Conservation (phyloP, 306 rosid species). For the Acacia crassicarpa region DNA sequence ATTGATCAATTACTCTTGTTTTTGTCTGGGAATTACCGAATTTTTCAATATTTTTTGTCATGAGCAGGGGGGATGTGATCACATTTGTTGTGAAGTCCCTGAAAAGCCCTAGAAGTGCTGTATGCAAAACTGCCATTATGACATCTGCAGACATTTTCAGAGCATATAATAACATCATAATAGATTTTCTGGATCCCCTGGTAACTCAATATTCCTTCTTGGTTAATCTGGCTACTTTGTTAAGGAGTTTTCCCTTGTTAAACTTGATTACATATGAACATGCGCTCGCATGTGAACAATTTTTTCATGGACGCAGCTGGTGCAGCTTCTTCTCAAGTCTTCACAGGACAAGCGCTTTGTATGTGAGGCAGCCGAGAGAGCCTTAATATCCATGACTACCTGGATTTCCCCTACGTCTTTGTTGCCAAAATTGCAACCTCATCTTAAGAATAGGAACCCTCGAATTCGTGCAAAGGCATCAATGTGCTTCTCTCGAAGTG, state of each 20-base stretch:
- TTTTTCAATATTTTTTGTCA: slow-evolving; percentile 28
- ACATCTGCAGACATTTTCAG: slow-evolving; percentile 90
- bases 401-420: slow-evolving; percentile 74
- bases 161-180: slow-evolving; percentile 66
- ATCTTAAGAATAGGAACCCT: slow-evolving; percentile 82
- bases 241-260: slow-evolving; percentile 10
- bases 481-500: slow-evolving; percentile 85
- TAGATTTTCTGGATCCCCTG: slow-evolving; percentile 90
- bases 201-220: slow-evolving; percentile 46
- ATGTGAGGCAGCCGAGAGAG: slow-evolving; percentile 95
- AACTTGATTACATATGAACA: slow-evolving; percentile 17
- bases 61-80: slow-evolving; percentile 77
- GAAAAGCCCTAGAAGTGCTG: slow-evolving; percentile 96
- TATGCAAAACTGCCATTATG: slow-evolving; percentile 97
- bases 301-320: slow-evolving; percentile 59
- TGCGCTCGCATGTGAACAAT: slow-evolving; percentile 22
- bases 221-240: slow-evolving; percentile 22
- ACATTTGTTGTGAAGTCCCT: slow-evolving; percentile 70
- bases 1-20: background rate
- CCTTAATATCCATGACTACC: slow-evolving; percentile 81
- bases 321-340: slow-evolving; percentile 97
- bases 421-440: slow-evolving; percentile 87
- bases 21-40: background rate
- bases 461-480: slow-evolving; percentile 96
- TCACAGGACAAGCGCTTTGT: slow-evolving; percentile 98